Evolutionary conservation across 2,329 filamentous ascomycete species (phyloP).

Genomic region (Fusarium gaditjirri): DNA sequence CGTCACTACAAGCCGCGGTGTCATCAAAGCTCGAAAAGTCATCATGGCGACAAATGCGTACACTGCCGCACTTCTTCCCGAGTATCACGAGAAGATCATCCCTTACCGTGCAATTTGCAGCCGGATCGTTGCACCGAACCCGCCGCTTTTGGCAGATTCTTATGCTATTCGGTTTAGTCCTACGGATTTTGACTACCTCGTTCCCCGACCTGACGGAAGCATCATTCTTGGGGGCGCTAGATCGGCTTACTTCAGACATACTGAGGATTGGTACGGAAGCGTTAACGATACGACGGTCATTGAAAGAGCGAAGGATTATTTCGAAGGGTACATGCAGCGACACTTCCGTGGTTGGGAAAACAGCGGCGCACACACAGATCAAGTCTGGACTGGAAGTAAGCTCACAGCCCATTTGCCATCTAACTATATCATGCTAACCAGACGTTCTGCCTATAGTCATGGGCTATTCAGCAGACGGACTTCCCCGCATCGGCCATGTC

Average conservation of each 20-base stretch:
- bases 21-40: conserved; percentile 47
- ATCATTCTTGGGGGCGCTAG: conserved; percentile 46
- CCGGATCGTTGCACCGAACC: conserved; percentile 41
- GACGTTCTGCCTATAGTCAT: not conserved
- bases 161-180: conserved; percentile 40
- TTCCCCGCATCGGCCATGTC: not conserved
- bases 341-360: conserved; percentile 61
- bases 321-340: conserved; percentile 59
- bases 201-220: conserved; percentile 56
- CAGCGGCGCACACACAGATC: conserved; percentile 41
- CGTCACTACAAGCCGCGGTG: conserved; percentile 50
- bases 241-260: conserved; percentile 47
- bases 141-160: conserved; percentile 27
- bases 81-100: conserved; percentile 68
- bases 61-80: conserved; percentile 4
- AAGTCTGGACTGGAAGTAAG: conserved; percentile 10
- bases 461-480: not conserved
- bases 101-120: conserved; percentile 59
- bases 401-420: no score
- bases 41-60: not conserved
- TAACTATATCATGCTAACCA: no score
- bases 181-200: conserved; percentile 55
- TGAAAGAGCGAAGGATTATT: conserved; percentile 55
- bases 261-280: conserved; percentile 59
- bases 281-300: conserved; percentile 59